A percentile compares a stretch with the other conserved stretches of the same genome.
Evolutionary conservation across 441 rosid genomes (phyloP).

Genomic region (Euphorbia schlechtendalii): DNA sequence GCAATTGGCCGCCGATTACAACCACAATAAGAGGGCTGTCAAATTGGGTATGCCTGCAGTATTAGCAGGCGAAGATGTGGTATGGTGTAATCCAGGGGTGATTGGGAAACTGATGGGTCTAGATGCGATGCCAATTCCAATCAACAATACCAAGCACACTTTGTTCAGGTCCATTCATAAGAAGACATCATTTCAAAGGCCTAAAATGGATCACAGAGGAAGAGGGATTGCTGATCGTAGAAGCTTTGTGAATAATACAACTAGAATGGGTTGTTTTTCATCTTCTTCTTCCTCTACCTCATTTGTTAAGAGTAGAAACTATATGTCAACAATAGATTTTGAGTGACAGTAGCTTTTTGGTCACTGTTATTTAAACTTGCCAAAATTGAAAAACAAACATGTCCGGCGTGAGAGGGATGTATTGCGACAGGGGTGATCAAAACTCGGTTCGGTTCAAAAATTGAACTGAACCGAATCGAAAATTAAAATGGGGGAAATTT

Average conservation of each 20-base stretch:
- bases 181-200: slow-evolving; percentile 40
- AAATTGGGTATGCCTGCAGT: slow-evolving; percentile 24
- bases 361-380: too few species aligned
- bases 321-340: slow-evolving; percentile 23
- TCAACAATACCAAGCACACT: slow-evolving; percentile 20
- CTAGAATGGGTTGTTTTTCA: slow-evolving; percentile 4
- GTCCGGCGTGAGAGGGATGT: too few species aligned
- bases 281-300: neutral
- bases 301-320: neutral
- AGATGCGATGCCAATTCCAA: slow-evolving; percentile 62
- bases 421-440: too few species aligned
- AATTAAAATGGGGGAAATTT: too few species aligned
- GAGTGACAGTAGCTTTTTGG: too few species aligned
- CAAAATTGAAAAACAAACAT: too few species aligned
- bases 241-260: slow-evolving; percentile 11
- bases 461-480: too few species aligned
- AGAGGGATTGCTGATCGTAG: too few species aligned
- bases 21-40: neutral
- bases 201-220: slow-evolving; percentile 30
- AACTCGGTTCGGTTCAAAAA: too few species aligned
- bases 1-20: neutral
- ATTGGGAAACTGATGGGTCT: slow-evolving; percentile 86
- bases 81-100: slow-evolving; percentile 87
- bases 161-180: slow-evolving; percentile 24
- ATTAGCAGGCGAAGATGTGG: slow-evolving; percentile 50